phyloP scores from a whole-genome alignment of 2,329 filamentous ascomycete genomes.

The Pseudogymnoascus sp. region DNA sequence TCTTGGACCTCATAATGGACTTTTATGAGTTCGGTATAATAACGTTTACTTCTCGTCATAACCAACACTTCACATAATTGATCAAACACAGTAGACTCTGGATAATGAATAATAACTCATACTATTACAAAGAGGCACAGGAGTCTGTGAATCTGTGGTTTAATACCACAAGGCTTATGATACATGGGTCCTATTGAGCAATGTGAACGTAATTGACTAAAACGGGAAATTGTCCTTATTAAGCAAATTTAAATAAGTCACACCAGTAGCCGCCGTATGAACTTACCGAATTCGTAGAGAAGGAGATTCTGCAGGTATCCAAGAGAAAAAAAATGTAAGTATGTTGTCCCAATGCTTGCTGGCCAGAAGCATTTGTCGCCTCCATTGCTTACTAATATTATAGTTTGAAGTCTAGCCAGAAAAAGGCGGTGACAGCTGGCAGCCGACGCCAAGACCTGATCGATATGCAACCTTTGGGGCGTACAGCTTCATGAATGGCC shows the following conservation, averaged over 20 bases:
- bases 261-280: not conserved
- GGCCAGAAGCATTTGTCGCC: not conserved
- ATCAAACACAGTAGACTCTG: not conserved
- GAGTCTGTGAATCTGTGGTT: no score
- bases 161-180: no score
- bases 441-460: not conserved
- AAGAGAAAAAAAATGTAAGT: not conserved
- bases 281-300: not conserved
- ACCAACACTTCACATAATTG: not conserved
- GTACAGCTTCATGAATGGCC: not conserved
- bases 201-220: no score
- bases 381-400: not conserved
- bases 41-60: not conserved
- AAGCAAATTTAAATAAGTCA: not conserved
- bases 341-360: no score
- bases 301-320: not conserved
- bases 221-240: no score
- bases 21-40: not conserved
- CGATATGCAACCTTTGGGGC: conserved; percentile 6
- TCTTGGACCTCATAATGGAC: not conserved
- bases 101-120: not conserved
- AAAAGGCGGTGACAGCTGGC: not conserved
- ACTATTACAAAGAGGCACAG: no score
- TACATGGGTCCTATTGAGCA: no score
- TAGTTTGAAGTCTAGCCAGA: not conserved